These are phyloP conservation scores for Ganoderma multipileum DNA, from an alignment of 1,284 basidiomycete genomes.

Conservation along the genomic window DNA sequence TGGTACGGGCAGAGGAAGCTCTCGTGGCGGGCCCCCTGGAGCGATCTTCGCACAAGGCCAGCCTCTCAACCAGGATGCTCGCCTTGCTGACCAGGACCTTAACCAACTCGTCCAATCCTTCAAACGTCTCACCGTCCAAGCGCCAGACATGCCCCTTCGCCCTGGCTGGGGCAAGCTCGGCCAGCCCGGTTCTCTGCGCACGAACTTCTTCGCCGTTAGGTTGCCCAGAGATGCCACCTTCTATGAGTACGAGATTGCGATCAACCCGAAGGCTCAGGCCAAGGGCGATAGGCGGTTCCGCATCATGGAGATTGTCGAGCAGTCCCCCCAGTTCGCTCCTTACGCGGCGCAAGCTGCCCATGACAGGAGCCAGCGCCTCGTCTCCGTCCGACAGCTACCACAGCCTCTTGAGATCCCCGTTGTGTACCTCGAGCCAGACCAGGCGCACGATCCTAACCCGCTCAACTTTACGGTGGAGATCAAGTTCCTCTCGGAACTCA, in stretches of 20 bases:
- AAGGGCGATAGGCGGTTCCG: conserved; percentile 58
- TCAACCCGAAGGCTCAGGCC: conserved; percentile 57
- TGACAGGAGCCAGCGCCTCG: conserved; percentile 62
- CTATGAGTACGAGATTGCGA: conserved; percentile 67
- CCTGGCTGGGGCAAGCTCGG: conserved; percentile 73
- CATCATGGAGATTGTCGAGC: conserved; percentile 67
- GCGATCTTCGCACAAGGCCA: conserved; percentile 42
- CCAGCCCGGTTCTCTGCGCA: conserved; percentile 55
- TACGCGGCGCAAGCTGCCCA: conserved; percentile 62
- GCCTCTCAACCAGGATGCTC: conserved; percentile 51
- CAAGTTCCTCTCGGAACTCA: conserved; percentile 52
- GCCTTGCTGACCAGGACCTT: conserved; percentile 43
- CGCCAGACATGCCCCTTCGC: conserved; percentile 60
- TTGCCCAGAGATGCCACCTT: conserved; percentile 52
- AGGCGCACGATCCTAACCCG: conserved; percentile 50
- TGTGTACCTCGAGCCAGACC: conserved; percentile 62
- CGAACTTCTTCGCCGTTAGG: conserved; percentile 72
- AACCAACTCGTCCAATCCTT: conserved; percentile 56
- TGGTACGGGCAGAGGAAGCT: conserved; percentile 30
- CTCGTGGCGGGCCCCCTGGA: conserved; percentile 31
- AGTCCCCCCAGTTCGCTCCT: conserved; percentile 47
- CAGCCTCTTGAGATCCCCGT: conserved; percentile 59
- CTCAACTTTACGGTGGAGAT: conserved; percentile 62
- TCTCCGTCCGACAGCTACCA: conserved; percentile 61
- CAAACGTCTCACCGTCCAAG: conserved; percentile 40